phyloP scores from a whole-genome alignment of 176 grass and related monocot genomes.

The Alopecurus myosuroides region DNA sequence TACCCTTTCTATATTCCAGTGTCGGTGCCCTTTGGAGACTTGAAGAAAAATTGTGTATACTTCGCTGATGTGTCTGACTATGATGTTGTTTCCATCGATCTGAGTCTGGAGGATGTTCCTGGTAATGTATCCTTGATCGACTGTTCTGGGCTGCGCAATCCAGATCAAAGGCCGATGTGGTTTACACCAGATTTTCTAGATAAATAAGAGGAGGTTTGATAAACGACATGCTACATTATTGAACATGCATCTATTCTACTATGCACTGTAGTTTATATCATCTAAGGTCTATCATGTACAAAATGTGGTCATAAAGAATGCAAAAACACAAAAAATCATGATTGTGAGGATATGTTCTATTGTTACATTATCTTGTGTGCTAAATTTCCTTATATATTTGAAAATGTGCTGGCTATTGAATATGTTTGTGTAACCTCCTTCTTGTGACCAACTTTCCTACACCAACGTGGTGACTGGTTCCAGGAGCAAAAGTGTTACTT shows the following conservation, averaged over 20 bases:
- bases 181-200: not conserved
- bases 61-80: not conserved
- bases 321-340: too few relatives aligned
- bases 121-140: not conserved
- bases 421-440: too few relatives aligned
- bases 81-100: not conserved
- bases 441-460: too few relatives aligned
- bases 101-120: not conserved
- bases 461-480: too few relatives aligned
- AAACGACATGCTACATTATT: not conserved
- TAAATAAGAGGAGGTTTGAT: not conserved
- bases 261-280: not conserved
- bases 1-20: not conserved
- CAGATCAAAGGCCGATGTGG: not conserved
- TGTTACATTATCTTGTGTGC: too few relatives aligned
- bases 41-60: not conserved
- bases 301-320: too few relatives aligned
- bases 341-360: too few relatives aligned
- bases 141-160: not conserved
- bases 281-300: too few relatives aligned
- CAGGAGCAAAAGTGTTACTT: too few relatives aligned
- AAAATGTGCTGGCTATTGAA: too few relatives aligned
- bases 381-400: not conserved
- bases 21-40: not conserved
- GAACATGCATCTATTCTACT: not conserved